Conservation (phyloP, 169 alveolate species). For the Plasmodium coatneyi region DNA sequence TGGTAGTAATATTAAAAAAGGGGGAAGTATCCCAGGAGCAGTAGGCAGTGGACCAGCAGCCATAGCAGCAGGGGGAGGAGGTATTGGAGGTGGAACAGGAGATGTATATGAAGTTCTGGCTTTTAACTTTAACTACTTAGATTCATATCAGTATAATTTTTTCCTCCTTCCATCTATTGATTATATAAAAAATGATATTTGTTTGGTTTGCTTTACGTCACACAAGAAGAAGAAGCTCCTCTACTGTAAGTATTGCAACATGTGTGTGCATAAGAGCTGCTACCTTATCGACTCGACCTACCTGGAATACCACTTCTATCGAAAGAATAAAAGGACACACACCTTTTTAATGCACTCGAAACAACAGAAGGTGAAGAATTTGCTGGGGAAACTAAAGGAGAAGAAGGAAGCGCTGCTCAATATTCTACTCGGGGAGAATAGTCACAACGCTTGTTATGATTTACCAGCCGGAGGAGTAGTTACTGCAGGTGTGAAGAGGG, state of each 20-base stretch:
- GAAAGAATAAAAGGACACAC: conserved; percentile 8
- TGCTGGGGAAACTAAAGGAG: neutral
- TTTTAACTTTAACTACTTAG: conserved; percentile 48
- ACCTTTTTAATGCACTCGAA: conserved; percentile 36
- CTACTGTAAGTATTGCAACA: conserved; percentile 51
- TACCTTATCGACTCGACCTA: conserved; percentile 33
- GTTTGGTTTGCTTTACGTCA: conserved; percentile 58
- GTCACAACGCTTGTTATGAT: neutral
- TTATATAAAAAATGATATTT: conserved; percentile 59
- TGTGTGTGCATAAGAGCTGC: conserved; percentile 65
- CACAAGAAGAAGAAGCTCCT: conserved; percentile 32
- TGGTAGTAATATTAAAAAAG: conserved; percentile 22
- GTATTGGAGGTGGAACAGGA: neutral
- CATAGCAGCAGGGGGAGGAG: neutral
- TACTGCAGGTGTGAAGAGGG: neutral
- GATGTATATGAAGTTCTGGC: conserved; percentile 57
- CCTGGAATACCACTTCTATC: conserved; percentile 37
- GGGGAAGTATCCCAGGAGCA: neutral
- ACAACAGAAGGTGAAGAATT: conserved; percentile 23
- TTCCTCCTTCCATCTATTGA: conserved; percentile 41
- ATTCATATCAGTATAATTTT: conserved; percentile 48
- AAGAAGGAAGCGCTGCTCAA: neutral
- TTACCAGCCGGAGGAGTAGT: neutral
- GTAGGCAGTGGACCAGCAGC: neutral
- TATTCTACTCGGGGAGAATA: neutral